Evolutionary conservation across 2,329 filamentous ascomycete species (phyloP).

Genomic region (Nothomitra cinnamomea): DNA sequence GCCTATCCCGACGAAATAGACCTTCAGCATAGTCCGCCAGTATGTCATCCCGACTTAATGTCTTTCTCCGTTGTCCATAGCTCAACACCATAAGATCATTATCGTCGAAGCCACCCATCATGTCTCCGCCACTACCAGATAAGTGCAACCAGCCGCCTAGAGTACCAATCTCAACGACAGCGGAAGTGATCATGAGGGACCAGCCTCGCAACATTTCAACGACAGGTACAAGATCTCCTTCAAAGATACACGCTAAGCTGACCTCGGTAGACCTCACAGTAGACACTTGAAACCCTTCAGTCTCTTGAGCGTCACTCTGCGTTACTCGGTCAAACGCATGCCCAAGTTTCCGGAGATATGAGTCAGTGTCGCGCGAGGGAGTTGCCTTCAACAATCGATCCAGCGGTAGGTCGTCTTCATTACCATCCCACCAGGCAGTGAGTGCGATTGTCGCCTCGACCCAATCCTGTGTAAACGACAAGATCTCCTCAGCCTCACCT

Average conservation of each 20-base stretch:
- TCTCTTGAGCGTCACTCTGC: constrained; percentile 37
- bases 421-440: constrained; percentile 84
- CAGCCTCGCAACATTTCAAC: constrained; percentile 58
- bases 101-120: constrained; percentile 52
- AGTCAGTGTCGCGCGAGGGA: constrained; percentile 32
- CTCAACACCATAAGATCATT: constrained; percentile 77
- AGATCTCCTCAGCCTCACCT: constrained; percentile 57
- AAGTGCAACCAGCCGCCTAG: constrained; percentile 64
- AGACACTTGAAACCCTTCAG: constrained; percentile 55
- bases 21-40: constrained; percentile 59
- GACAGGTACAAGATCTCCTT: constrained; percentile 63
- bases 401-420: constrained; percentile 28
- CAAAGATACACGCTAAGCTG: constrained; percentile 63
- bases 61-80: constrained; percentile 41
- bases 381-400: constrained; percentile 29
- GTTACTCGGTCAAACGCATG: constrained; percentile 49
- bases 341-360: constrained; percentile 58
- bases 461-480: constrained; percentile 74
- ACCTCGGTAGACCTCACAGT: constrained; percentile 61
- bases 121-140: constrained; percentile 35
- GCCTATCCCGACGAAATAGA: constrained; percentile 38
- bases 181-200: constrained; percentile 64
- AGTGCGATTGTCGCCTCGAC: constrained; percentile 72
- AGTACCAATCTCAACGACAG: constrained; percentile 71
- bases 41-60: constrained; percentile 62